Conservation (phyloP, 495 filamentous ascomycete genomes). For the Pseudevernia furfuracea region DNA sequence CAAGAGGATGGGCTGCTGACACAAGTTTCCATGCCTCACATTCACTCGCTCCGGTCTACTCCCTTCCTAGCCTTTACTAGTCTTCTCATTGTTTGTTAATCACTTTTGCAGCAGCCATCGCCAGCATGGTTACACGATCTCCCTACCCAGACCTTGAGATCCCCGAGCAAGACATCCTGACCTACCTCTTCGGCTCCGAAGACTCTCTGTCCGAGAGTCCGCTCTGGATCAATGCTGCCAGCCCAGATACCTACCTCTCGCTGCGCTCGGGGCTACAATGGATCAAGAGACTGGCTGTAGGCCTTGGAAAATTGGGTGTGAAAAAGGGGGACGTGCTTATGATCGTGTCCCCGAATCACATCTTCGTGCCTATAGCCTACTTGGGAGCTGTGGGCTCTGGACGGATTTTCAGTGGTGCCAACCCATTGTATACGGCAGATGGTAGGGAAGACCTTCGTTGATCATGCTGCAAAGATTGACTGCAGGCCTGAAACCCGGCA, state of each 20-base stretch:
- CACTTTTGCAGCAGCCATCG: neutral
- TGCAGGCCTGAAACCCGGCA: neutral
- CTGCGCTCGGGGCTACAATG: constrained; percentile 52
- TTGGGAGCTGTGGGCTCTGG: constrained; percentile 81
- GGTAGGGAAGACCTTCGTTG: constrained; percentile 8
- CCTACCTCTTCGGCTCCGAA: constrained; percentile 69
- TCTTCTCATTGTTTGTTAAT: neutral
- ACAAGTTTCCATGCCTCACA: neutral
- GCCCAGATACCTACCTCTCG: constrained; percentile 66
- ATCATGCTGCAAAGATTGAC: neutral
- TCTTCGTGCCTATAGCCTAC: constrained; percentile 62
- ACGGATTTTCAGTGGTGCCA: constrained; percentile 71
- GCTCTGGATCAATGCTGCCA: constrained; percentile 75
- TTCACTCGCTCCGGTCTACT: neutral
- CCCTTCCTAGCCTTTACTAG: neutral
- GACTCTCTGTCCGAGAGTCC: constrained; percentile 60
- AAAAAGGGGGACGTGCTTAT: constrained; percentile 69
- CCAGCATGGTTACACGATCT: constrained; percentile 23
- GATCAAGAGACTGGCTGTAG: constrained; percentile 63
- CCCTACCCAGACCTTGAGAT: constrained; percentile 51
- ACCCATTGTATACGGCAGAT: constrained; percentile 82
- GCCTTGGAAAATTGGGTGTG: constrained; percentile 57
- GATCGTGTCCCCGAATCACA: constrained; percentile 64
- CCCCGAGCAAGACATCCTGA: constrained; percentile 60
- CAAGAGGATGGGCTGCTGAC: neutral